Conservation (phyloP, 805 yeast genomes). For the Lachancea thermotolerans region DNA sequence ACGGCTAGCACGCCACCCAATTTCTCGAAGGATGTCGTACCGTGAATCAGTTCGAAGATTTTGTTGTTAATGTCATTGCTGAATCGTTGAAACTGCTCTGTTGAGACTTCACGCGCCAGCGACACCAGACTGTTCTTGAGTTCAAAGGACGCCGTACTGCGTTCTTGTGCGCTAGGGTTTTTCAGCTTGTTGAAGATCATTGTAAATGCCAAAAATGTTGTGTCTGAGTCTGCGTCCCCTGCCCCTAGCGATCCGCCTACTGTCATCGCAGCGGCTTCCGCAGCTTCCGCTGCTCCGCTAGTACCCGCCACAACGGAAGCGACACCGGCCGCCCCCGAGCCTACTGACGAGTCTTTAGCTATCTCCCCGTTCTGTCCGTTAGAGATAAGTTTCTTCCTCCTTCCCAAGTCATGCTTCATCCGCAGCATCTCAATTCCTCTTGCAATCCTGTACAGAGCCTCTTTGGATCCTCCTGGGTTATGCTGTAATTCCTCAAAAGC, state of each 20-base stretch:
- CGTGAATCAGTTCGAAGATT: conserved; percentile 77
- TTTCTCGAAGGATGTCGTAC: conserved; percentile 62
- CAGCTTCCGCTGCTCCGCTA: conserved; percentile 14
- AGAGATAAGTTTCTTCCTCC: conserved; percentile 20
- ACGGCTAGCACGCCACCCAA: conserved; percentile 91
- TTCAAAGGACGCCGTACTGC: conserved; percentile 56
- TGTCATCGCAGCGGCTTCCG: conserved; percentile 14
- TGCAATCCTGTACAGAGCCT: not conserved
- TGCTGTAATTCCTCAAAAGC: not conserved
- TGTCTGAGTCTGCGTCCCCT: conserved; percentile 18
- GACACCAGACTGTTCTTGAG: conserved; percentile 62
- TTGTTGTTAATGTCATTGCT: conserved; percentile 81
- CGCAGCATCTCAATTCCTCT: conserved; percentile 12
- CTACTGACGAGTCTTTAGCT: conserved; percentile 14
- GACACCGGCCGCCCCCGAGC: conserved; percentile 11
- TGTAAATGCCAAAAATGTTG: conserved; percentile 29
- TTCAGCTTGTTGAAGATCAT: conserved; percentile 34
- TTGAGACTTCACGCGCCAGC: conserved; percentile 70
- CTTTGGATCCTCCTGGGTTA: not conserved
- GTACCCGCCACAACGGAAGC: conserved; percentile 14
- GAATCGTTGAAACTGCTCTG: conserved; percentile 75
- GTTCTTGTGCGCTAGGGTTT: conserved; percentile 31
- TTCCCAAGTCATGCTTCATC: conserved; percentile 22
- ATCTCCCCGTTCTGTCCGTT: conserved; percentile 21
- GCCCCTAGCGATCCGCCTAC: conserved; percentile 4